Evolutionary conservation across 2,329 filamentous ascomycete species (phyloP), one percentile per base, ranked within the genome.

Genomic region (Aspergillus sclerotialis): DNA sequence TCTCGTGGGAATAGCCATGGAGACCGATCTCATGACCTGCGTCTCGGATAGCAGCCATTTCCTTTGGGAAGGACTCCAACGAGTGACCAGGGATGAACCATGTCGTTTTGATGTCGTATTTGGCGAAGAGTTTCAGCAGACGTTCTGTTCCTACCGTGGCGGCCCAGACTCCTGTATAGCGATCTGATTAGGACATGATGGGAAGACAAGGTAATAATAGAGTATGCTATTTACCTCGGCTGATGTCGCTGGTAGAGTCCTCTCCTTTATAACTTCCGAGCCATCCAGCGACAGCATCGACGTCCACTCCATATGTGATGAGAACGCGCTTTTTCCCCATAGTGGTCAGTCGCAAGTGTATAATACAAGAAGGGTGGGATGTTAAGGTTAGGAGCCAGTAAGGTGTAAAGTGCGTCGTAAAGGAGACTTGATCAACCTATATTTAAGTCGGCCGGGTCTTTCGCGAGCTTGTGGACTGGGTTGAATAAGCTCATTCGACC

Each of bases 1-100:
- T 86, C 52, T 87, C 82, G 46, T 87, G 82, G 0, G 74, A 79
- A 58, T 87, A 87, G 4, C 80, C 82, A 41, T 87, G 82, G 7
- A 83, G 67, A 2, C 79, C 79, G 37, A 67, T 77, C 51, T 83
- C 79, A 49, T 82, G 79, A 1, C 79, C 79, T 0, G 69, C 68
- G 41, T 83, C 78, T 10, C 74, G 72, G 6, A 82, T 67, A 53
- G 70, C 67, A 28, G 63, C 71, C 50, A 76, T 79, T 47, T 82
- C 75, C 54, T 80, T 75, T 0, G 78, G 78, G 42, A 83, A 83
- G 0, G 72, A 79, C 54, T 81, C 77, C 3, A 81, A 64, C 2
- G 68, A 72, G 49, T 82, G 78, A 0, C 76, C 77, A 0, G 76
- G 76, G 37, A 79, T 78, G 50, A 79, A 80, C 72, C 73, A 80